Conservation (phyloP, 2,329 filamentous ascomycete genomes). For the Phaeosphaeriaceae sp. region DNA sequence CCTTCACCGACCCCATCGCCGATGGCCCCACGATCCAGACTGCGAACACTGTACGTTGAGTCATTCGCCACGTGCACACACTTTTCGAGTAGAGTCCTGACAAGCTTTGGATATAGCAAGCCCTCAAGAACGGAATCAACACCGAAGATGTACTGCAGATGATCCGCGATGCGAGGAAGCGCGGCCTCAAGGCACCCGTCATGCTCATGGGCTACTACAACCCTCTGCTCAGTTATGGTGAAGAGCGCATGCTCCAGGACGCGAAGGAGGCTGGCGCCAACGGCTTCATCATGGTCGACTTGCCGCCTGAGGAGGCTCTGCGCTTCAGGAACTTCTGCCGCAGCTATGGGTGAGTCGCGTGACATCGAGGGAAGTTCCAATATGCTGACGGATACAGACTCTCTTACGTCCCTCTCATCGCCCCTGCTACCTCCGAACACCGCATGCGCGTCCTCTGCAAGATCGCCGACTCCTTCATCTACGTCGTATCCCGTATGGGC, state of each 20-base stretch:
- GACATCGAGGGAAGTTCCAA: neutral
- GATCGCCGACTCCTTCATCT: constrained; percentile 98
- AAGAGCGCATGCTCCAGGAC: constrained; percentile 85
- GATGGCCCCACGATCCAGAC: constrained; percentile 97
- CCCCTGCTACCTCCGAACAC: constrained; percentile 87
- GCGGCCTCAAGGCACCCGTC: constrained; percentile 81
- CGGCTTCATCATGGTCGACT: constrained; percentile 95
- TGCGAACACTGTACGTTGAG: constrained; percentile 75
- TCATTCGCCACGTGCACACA: constrained; percentile 26
- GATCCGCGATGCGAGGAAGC: constrained; percentile 78
- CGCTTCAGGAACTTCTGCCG: constrained; percentile 87
- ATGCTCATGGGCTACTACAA: constrained; percentile 99
- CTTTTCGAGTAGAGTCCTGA: constrained; percentile 18
- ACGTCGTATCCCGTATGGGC: constrained; percentile 96
- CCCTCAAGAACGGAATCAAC: constrained; percentile 87
- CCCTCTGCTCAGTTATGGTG: constrained; percentile 90
- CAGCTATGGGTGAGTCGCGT: constrained; percentile 68
- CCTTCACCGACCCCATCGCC: constrained; percentile 97
- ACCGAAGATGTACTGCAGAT: constrained; percentile 81
- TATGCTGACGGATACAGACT: constrained; percentile 60
- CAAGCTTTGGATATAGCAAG: constrained; percentile 57
- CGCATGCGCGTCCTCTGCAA: constrained; percentile 96
- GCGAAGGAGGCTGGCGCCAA: constrained; percentile 86
- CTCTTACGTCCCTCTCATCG: constrained; percentile 96
- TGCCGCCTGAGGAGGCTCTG: constrained; percentile 94